Evolutionary conservation across 1,139 yeast genomes (phyloP).

Genomic region (Hansenula sp.): DNA sequence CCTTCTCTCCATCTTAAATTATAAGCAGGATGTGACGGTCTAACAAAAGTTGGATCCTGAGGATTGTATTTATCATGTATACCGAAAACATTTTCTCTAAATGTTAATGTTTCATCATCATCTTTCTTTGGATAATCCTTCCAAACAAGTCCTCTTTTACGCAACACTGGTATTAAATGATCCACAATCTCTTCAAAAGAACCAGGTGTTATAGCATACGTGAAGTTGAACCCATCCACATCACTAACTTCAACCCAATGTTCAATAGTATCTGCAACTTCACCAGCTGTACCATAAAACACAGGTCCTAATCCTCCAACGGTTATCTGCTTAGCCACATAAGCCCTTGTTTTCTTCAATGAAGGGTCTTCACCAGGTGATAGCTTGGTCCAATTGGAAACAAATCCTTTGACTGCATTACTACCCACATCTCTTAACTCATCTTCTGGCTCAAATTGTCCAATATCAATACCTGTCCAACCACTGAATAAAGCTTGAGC

Average conservation of each 20-base stretch:
- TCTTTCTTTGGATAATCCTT: slow-evolving; percentile 24
- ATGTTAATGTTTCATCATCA: slow-evolving; percentile 2
- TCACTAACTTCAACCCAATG: slow-evolving; percentile 30
- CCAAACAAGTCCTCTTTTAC: slow-evolving; percentile 26
- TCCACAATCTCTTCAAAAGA: slow-evolving; percentile 29
- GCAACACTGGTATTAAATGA: slow-evolving; percentile 27
- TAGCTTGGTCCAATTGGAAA: slow-evolving; percentile 24
- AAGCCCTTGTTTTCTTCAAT: slow-evolving; percentile 24
- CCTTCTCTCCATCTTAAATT: not conserved
- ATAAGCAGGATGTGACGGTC: not conserved
- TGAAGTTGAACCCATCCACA: slow-evolving; percentile 31
- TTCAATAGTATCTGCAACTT: slow-evolving; percentile 28
- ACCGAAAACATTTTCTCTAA: slow-evolving; percentile 9
- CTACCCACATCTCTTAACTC: slow-evolving; percentile 27
- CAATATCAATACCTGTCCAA: slow-evolving; percentile 28
- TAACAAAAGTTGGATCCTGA: slow-evolving; percentile 1
- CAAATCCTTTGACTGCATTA: slow-evolving; percentile 22
- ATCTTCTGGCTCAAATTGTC: slow-evolving; percentile 24
- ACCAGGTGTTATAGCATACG: slow-evolving; percentile 27
- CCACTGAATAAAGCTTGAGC: slow-evolving; percentile 28
- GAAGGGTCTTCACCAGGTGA: slow-evolving; percentile 11
- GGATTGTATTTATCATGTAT: not conserved
- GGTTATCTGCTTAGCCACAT: slow-evolving; percentile 20
- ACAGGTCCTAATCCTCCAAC: slow-evolving; percentile 30
- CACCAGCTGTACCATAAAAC: slow-evolving; percentile 25